Percentiles rank a stretch among this genome's conserved stretches.
These are phyloP conservation scores for Gentiana macrophylla DNA, from an alignment of 257 asterid species.

Conservation along the genomic window DNA sequence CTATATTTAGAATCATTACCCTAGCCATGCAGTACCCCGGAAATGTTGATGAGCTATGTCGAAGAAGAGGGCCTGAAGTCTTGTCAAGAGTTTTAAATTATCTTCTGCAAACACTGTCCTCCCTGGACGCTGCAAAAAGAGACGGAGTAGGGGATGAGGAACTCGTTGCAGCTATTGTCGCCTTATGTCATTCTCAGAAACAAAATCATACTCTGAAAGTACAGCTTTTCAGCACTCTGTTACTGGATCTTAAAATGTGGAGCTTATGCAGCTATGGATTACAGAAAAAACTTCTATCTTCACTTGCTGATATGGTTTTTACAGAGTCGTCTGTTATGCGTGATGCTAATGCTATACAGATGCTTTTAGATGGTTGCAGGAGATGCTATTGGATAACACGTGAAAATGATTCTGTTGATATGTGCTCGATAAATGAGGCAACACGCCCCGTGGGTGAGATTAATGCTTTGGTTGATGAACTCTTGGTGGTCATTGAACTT, in stretches of 20 bases:
- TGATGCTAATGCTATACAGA: conserved; percentile 94
- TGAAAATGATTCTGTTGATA: conserved; percentile 72
- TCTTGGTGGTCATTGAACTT: conserved; percentile 87
- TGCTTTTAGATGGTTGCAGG: conserved; percentile 98
- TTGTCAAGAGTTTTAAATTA: conserved; percentile 78
- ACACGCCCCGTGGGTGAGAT: conserved; percentile 86
- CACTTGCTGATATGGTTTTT: conserved; percentile 98
- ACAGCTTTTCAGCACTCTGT: conserved; percentile 84
- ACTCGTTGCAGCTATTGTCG: conserved; percentile 84
- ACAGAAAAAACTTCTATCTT: conserved; percentile 89
- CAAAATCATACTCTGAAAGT: conserved; percentile 75
- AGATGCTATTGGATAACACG: conserved; percentile 86
- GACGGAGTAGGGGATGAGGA: conserved; percentile 79
- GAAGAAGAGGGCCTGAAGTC: conserved; percentile 91
- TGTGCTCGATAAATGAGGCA: conserved; percentile 47
- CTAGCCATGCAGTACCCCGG: conserved; percentile 84
- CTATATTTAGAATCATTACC: conserved; percentile 81
- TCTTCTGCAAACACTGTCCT: conserved; percentile 77
- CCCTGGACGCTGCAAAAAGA: conserved; percentile 44
- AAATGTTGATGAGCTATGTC: conserved; percentile 83
- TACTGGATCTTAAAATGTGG: conserved; percentile 91
- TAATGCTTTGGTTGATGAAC: conserved; percentile 97
- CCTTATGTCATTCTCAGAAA: conserved; percentile 85
- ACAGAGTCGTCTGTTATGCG: conserved; percentile 90
- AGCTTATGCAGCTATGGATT: conserved; percentile 96